Evolutionary conservation across 2,329 filamentous ascomycete genomes (phyloP).

Genomic region (Neopestalotiopsis sp.): DNA sequence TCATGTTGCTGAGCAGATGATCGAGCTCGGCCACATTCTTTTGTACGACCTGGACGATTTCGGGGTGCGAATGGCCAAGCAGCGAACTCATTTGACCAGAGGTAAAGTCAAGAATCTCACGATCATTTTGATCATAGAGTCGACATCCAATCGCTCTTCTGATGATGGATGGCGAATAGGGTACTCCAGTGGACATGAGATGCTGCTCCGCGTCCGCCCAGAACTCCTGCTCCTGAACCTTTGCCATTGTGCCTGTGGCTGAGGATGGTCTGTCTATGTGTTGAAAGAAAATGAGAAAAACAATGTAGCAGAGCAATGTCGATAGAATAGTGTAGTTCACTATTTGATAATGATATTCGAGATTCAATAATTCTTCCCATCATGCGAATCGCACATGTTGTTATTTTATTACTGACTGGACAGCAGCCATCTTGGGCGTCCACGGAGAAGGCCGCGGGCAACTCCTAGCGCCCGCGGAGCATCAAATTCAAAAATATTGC

Average conservation of each 20-base stretch:
- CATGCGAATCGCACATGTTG: not conserved
- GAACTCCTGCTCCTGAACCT: conserved; percentile 27
- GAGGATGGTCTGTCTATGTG: not conserved
- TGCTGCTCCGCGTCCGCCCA: conserved; percentile 44
- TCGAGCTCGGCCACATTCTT: conserved; percentile 55
- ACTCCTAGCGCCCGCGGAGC: not conserved
- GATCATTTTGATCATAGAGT: conserved; percentile 49
- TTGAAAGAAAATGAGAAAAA: not conserved
- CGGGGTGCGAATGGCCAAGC: conserved; percentile 61
- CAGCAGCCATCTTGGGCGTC: not conserved
- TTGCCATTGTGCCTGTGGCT: not conserved
- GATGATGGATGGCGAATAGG: conserved; percentile 46
- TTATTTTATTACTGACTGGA: not conserved
- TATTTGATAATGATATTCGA: too few relatives aligned
- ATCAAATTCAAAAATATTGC: too few relatives aligned
- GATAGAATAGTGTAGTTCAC: too few relatives aligned
- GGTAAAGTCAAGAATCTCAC: conserved; percentile 61
- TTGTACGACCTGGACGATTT: conserved; percentile 58
- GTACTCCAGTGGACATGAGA: conserved; percentile 48
- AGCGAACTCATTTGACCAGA: conserved; percentile 66
- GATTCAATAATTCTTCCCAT: not conserved
- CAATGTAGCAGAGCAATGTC: not conserved
- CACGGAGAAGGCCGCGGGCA: not conserved
- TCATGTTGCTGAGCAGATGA: conserved; percentile 63
- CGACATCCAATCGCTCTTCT: conserved; percentile 49